phyloP scores from a whole-genome alignment of 1,139 yeast species.

The Saccharomyces pastorianus region DNA sequence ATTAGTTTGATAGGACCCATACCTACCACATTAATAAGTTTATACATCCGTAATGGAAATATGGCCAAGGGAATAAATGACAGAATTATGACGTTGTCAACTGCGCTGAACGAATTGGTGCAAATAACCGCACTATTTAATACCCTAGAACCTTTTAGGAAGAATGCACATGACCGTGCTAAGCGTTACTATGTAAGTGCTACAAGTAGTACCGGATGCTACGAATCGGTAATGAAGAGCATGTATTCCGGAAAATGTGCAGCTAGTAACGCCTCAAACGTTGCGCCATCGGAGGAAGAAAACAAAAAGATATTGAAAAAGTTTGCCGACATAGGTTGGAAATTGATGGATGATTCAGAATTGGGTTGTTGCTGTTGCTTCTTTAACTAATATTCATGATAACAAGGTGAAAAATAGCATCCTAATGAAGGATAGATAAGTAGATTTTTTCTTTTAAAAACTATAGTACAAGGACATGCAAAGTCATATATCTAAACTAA shows the following conservation, averaged over 20 bases:
- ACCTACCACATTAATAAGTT: neutral
- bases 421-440: neutral
- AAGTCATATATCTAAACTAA: neutral
- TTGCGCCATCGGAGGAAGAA: conserved; percentile 1
- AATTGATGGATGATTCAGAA: conserved; percentile 24
- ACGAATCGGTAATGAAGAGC: neutral
- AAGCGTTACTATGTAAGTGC: neutral
- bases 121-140: conserved; percentile 27
- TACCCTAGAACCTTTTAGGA: conserved; percentile 24
- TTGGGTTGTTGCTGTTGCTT: conserved; percentile 24
- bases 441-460: neutral
- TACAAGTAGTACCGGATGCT: neutral
- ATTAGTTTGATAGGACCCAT: neutral
- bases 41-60: neutral
- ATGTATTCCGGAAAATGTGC: neutral
- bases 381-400: neutral
- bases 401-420: neutral
- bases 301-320: conserved; percentile 9
- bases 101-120: conserved; percentile 29
- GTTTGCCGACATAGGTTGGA: conserved; percentile 25
- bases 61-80: conserved; percentile 3
- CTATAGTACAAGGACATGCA: neutral
- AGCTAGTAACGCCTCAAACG: neutral
- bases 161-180: conserved; percentile 2
- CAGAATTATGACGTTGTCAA: conserved; percentile 22